Percentiles rank a stretch among this genome's conserved stretches.
These are phyloP conservation scores for Amphichorda felina DNA, from an alignment of 2,329 filamentous ascomycete genomes.

Conservation along the genomic window DNA sequence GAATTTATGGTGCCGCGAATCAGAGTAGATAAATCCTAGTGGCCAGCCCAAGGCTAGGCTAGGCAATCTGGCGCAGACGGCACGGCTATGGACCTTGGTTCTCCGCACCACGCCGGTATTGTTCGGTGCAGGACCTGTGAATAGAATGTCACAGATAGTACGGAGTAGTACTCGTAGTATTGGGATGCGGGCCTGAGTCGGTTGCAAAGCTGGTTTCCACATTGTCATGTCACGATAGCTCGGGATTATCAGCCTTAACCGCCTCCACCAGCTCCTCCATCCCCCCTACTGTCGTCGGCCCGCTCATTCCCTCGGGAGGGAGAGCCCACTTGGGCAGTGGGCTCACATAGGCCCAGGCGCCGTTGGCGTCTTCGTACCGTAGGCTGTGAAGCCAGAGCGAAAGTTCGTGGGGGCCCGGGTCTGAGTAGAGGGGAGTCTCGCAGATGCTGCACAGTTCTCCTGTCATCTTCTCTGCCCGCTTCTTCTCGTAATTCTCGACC, in stretches of 20 bases:
- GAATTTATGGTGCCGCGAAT: too few relatives aligned
- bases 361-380: slow-evolving; percentile 74
- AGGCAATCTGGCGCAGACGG: too few relatives aligned
- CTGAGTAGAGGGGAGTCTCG: slow-evolving; percentile 81
- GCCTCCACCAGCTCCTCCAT: slow-evolving; percentile 48
- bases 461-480: slow-evolving; percentile 87
- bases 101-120: too few relatives aligned
- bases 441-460: slow-evolving; percentile 73
- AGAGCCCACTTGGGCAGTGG: slow-evolving; percentile 77
- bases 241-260: slow-evolving; percentile 31
- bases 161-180: too few relatives aligned
- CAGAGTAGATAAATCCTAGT: too few relatives aligned
- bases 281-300: slow-evolving; percentile 55
- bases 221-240: slow-evolving; percentile 14
- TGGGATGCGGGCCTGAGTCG: too few relatives aligned
- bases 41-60: too few relatives aligned
- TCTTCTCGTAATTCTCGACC: slow-evolving; percentile 80
- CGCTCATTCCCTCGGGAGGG: slow-evolving; percentile 60
- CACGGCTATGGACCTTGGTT: too few relatives aligned
- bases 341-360: slow-evolving; percentile 80
- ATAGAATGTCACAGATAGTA: too few relatives aligned
- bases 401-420: slow-evolving; percentile 81
- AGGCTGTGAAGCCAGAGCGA: slow-evolving; percentile 90
- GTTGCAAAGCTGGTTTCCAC: too few relatives aligned
- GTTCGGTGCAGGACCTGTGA: too few relatives aligned